Conservation (phyloP, 768 basidiomycete genomes). For the Baorangia bicolor region DNA sequence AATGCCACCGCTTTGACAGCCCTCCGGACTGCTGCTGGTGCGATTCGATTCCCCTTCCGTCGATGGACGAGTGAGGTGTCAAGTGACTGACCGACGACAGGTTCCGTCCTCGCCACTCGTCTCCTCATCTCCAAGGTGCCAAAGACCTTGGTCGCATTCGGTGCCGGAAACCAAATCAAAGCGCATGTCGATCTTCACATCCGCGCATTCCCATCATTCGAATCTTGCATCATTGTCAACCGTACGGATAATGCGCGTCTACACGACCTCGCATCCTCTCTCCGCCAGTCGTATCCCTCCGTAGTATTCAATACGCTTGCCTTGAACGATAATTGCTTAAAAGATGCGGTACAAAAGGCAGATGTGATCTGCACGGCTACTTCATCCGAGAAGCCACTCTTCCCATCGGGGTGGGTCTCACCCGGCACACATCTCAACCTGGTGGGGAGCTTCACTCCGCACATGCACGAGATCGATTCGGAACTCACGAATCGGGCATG, state of each 20-base stretch:
- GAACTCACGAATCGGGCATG: too few species aligned
- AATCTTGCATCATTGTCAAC: conserved; percentile 58
- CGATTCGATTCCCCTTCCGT: not conserved
- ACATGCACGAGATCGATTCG: too few species aligned
- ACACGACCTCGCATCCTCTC: conserved; percentile 31
- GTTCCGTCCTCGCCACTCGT: conserved; percentile 64
- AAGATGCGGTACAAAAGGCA: conserved; percentile 15
- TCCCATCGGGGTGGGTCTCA: conserved; percentile 62
- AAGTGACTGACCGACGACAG: conserved; percentile 34
- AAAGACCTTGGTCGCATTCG: conserved; percentile 56
- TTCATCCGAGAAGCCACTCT: conserved; percentile 65
- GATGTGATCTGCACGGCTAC: conserved; percentile 73
- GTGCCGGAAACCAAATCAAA: conserved; percentile 69
- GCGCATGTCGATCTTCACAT: conserved; percentile 61
- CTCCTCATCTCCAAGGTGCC: conserved; percentile 48
- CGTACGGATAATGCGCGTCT: conserved; percentile 55
- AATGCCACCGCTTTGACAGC: conserved; percentile 81
- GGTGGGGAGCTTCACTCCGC: conserved; percentile 78
- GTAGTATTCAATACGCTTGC: too few species aligned
- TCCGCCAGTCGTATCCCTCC: conserved; percentile 31
- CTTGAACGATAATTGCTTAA: conserved; percentile 7
- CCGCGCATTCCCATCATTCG: conserved; percentile 53
- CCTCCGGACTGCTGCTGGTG: conserved; percentile 79
- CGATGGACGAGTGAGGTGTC: not conserved
- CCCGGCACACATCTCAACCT: conserved; percentile 69